A percentile compares a stretch with the other conserved stretches of the same genome.
Evolutionary conservation across 306 rosid genomes (phyloP).

Genomic region (Fragaria iinumae): DNA sequence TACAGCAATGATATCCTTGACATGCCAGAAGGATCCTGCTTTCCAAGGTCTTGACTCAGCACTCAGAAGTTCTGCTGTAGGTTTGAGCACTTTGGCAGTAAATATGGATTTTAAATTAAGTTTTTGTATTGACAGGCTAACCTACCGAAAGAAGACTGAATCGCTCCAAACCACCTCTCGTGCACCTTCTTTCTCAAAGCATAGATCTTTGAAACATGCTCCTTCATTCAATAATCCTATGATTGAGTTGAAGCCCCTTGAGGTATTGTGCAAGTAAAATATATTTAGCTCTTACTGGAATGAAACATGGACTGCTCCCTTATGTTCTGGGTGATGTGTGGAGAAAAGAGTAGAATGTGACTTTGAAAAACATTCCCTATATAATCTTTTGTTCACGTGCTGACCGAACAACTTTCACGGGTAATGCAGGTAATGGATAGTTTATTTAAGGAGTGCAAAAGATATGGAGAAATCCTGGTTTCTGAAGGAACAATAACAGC

Average conservation of each 20-base stretch:
- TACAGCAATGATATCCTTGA: slow-evolving; percentile 88
- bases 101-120: slow-evolving; percentile 9
- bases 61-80: slow-evolving; percentile 14
- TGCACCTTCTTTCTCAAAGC: slow-evolving; percentile 49
- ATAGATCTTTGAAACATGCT: slow-evolving; percentile 43
- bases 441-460: slow-evolving; percentile 58
- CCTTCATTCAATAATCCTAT: slow-evolving; percentile 62
- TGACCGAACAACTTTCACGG: slow-evolving; percentile 26
- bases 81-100: not conserved
- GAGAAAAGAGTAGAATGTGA: not conserved
- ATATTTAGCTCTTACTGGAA: slow-evolving; percentile 5
- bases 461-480: slow-evolving; percentile 59
- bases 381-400: slow-evolving; percentile 14
- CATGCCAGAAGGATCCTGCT: slow-evolving; percentile 92
- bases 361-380: not conserved
- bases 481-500: slow-evolving; percentile 68
- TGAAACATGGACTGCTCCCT: not conserved
- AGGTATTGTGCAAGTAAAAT: slow-evolving; percentile 47
- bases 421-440: slow-evolving; percentile 63
- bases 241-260: slow-evolving; percentile 67
- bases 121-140: slow-evolving; percentile 44
- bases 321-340: slow-evolving; percentile 1
- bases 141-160: slow-evolving; percentile 45
- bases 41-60: slow-evolving; percentile 71
- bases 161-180: slow-evolving; percentile 22